Evolutionary conservation across 1,284 basidiomycete species (phyloP), one percentile per base, ranked within the genome.

Genomic region (Malassezia nana): DNA sequence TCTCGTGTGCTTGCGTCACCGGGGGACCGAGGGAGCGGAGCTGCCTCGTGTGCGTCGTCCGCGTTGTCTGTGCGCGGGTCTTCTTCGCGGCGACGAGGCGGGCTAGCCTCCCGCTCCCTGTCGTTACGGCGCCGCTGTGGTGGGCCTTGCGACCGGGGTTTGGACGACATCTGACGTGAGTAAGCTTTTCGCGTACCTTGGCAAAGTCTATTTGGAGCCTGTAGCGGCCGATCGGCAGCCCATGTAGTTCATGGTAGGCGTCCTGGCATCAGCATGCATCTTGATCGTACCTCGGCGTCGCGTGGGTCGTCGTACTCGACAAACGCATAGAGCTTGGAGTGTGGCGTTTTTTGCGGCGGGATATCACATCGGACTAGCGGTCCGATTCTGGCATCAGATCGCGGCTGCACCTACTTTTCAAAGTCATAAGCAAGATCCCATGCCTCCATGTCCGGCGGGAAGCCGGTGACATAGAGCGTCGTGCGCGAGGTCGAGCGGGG

Each of bases 381-480:
- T 5, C 67, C 67, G 57, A 65, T 63, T 15, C 64, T 46, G 33
- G 4, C 24, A n/a, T 42, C 15, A 50, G 39, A 30, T 24, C 3
- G 3, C 6, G 18, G 24, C 15, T 32, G 4, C 9, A 24, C 50
- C 8, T 40, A 46, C 40, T 51, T 52, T 50, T 69, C 67, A 30
- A 69, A 69, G 41, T 69, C 65, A 57, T 66, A 66, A 1, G 65
- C 67, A 0, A 69, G 62, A 22, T 69, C 67, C 50, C 66, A 58
- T 30, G 66, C 66, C 13, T 60, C 54, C 62, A 68, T 68, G 46
- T 47, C 52, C 18, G 66, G 59, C 28, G 66, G 66, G 47, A 68
- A 68, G 45, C 63, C 63, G 9, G 60, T 59, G 6, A 66, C 66
- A 28, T 60, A 68, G 38, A 66, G 62, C 0, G 60, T 64, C 35